Evolutionary conservation across 2,329 filamentous ascomycete species (phyloP), one percentile per base, ranked within the genome.

Genomic region (Pestalotiopsis sp.): DNA sequence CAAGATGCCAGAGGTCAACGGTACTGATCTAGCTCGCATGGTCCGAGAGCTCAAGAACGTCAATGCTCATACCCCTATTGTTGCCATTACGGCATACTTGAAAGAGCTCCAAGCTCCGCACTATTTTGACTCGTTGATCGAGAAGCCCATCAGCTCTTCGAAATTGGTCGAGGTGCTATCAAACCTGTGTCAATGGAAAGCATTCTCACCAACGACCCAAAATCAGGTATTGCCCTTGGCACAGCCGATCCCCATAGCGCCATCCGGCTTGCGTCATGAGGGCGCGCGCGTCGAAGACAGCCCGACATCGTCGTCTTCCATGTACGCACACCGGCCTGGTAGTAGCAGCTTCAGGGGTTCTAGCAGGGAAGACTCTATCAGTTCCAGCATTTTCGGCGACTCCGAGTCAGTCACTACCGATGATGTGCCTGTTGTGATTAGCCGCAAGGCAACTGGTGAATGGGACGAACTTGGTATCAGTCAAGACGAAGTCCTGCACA

Each of bases 81-180:
- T 99, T 68, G 95, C 94, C 62, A 95, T 99, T 41, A 99, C 96
- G 3, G 95, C 96, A 6, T 99, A 99, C 79, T 84, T 99, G n/a
- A 98, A 98, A 78, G 96, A 99, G 77, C 85, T 99, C 2, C 95
- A 96, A 73, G 94, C 95, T 69, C 93, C 94, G 3, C 95, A 99
- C 81, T 93, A 98, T 80, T 99, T 99, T 76, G 95, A 98, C 78
- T 93, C 93, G 1, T 85, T 99, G 65, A 94, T 99, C 65, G 95
- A 99, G 80, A 99, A 99, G 81, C 96, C 96, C 31, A 97, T 97
- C 45, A 98, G 95, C 52, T 91, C 94, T 58, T 92, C 93, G 3
- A 98, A 98, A 80, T 81, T 99, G 64, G 94, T 91, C 0, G 95
- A 99, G 76, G 93, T 96, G 0, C 85, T 99, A 72, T 92, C 92